Percentiles rank a stretch among this genome's conserved stretches.
Evolutionary conservation across 75 land plant genomes (phyloP).

Genomic region (Pinus taeda): DNA sequence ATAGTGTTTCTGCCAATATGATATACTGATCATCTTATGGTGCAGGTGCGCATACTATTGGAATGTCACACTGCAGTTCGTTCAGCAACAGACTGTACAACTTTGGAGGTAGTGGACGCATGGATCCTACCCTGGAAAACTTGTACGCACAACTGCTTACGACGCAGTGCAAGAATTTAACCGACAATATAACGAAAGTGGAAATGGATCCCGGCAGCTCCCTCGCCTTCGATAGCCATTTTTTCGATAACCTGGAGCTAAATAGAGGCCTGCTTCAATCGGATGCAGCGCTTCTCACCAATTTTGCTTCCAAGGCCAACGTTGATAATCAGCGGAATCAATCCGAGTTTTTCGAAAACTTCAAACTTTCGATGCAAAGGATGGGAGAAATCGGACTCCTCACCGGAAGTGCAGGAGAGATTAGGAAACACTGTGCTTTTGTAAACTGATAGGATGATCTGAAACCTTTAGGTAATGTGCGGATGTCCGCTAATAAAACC

Average conservation of each 20-base stretch:
- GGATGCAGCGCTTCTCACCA: slow-evolving; percentile 35
- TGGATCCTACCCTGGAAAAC: no score
- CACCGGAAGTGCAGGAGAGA: slow-evolving; percentile 45
- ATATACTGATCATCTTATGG: no score
- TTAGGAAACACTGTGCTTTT: slow-evolving; percentile 36
- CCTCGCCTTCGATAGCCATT: slow-evolving; percentile 40
- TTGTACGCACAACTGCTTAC: no score
- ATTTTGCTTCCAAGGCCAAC: slow-evolving; percentile 11
- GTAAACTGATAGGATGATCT: slow-evolving; percentile 8
- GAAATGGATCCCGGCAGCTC: slow-evolving; percentile 35
- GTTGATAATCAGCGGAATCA: slow-evolving; percentile 17
- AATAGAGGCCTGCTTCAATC: slow-evolving; percentile 40
- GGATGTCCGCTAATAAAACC: no score
- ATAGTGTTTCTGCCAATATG: no score
- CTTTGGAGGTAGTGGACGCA: no score
- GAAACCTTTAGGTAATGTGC: no score
- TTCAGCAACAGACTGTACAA: no score
- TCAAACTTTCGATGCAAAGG: slow-evolving; percentile 34
- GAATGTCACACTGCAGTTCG: no score
- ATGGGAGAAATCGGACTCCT: slow-evolving; percentile 38
- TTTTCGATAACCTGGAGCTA: slow-evolving; percentile 24
- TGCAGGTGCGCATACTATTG: no score
- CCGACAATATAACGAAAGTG: slow-evolving; percentile 16
- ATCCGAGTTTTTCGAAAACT: slow-evolving; percentile 15
- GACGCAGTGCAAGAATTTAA: slow-evolving; percentile 8